These are phyloP conservation scores for Jacaranda mimosifolia DNA, from an alignment of 257 asterid species.

Conservation along the genomic window DNA sequence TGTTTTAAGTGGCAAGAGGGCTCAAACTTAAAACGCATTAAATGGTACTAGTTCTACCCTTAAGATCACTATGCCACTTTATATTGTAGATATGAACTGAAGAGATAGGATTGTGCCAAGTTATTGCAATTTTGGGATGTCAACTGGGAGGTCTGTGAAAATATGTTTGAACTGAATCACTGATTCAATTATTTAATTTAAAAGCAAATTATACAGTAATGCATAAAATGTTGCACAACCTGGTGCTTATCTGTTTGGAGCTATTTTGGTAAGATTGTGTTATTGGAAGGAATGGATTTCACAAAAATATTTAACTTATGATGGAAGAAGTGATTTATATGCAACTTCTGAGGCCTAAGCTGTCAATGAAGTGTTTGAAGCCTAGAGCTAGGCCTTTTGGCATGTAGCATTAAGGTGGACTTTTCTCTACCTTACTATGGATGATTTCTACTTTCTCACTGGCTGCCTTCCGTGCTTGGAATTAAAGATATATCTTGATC, in stretches of 20 bases:
- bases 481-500: not conserved
- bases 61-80: not conserved
- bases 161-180: slow-evolving; percentile 11
- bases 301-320: not conserved
- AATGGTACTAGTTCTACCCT: slow-evolving; percentile 14
- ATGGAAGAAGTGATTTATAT: not conserved
- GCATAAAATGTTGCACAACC: not conserved
- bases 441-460: not conserved
- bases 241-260: slow-evolving; percentile 4
- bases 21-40: slow-evolving; percentile 12
- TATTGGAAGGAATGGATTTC: not conserved
- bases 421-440: not conserved
- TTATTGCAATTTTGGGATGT: slow-evolving; percentile 15
- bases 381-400: not conserved
- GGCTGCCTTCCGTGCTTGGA: not conserved
- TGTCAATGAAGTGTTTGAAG: not conserved
- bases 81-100: slow-evolving; percentile 11
- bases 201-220: not conserved
- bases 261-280: slow-evolving; percentile 1
- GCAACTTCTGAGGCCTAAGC: not conserved
- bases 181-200: not conserved
- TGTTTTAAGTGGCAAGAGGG: slow-evolving; percentile 5
- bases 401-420: not conserved
- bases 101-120: slow-evolving; percentile 13
- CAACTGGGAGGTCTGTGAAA: not conserved